Base-by-base conservation (phyloP, 441 rosid genomes). In the Croton laevigatus region DNA sequence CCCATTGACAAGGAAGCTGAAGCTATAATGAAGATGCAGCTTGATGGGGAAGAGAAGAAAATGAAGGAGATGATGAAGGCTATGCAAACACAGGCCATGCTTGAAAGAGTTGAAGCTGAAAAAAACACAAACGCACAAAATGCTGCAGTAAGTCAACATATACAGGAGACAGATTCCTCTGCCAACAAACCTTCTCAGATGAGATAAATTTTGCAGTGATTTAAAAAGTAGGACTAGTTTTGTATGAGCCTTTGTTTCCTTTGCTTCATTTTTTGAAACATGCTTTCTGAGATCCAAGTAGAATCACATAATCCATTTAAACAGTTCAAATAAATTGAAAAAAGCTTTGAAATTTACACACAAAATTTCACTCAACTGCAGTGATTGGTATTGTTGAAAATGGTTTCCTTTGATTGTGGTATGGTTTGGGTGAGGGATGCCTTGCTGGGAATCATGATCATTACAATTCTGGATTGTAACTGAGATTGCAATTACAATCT, bases 1-100 rank as follows among this genome's bases (percentile, higher is more conserved):
- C 97, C 98, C 23, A 69, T 94, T 65, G 96, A 92, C 84, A 88
- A 87, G 83, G 83, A 90, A 68, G 97, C 91, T 38, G 87, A 88
- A 85, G 73, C 72, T 6, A 61, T 94, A 81, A 85, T 91, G 95
- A 88, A 91, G 81, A 78, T 72, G 81, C 98, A 92, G 78, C 96
- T 91, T 9, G 94, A 91, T 11, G 86, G 90, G 34, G 96, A 91
- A 85, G 93, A 90, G 82, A 86, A 79, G 81, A 79, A 81, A 0
- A 89, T 89, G 95, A 84, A 77, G 62, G 85, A 84, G 72, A 84
- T 88, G 98, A 73, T 88, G 83, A 69, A 59, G 54, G 73, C 85
- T 23, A 81, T 93, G 86, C 92, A 89, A 62, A 70, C 74, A 65
- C 87, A 87, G 68, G 81, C 93, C 48, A 51, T 89, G 74, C 69